Conservation (phyloP, 2,329 filamentous ascomycete genomes). For the Arthroderma uncinatum region DNA sequence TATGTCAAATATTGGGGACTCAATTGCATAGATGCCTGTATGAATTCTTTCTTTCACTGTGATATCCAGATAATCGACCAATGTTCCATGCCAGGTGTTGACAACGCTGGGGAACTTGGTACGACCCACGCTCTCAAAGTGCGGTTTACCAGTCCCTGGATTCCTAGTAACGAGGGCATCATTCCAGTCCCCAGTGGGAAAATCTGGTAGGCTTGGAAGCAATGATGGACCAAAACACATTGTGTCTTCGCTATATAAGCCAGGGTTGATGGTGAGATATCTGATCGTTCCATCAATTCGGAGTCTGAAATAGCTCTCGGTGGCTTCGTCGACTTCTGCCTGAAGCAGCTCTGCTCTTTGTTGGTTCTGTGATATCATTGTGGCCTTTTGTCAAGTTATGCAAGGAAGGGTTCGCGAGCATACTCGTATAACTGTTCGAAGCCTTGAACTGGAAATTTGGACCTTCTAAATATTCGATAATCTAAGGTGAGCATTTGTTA, state of each 20-base stretch:
- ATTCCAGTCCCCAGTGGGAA: slow-evolving; percentile 22
- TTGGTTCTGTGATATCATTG: background rate
- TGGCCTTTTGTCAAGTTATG: too few species aligned
- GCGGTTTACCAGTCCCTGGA: slow-evolving; percentile 12
- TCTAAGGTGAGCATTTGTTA: too few species aligned
- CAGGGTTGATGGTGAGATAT: slow-evolving; percentile 22
- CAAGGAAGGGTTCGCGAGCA: too few species aligned
- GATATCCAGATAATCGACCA: slow-evolving; percentile 19
- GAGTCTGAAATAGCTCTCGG: background rate
- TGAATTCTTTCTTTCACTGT: slow-evolving; percentile 17
- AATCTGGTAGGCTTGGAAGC: slow-evolving; percentile 9
- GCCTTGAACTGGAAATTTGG: too few species aligned
- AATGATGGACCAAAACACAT: slow-evolving; percentile 25
- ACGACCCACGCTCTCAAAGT: slow-evolving; percentile 15
- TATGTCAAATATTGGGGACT: slow-evolving; percentile 12
- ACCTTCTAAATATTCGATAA: too few species aligned
- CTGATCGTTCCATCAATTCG: slow-evolving; percentile 16
- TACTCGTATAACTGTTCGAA: too few species aligned
- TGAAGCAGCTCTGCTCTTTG: background rate
- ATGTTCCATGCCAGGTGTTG: slow-evolving; percentile 18
- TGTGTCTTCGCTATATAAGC: slow-evolving; percentile 19
- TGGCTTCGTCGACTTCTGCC: background rate
- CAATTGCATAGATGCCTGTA: slow-evolving; percentile 21
- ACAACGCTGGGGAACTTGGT: background rate
- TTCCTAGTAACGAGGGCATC: slow-evolving; percentile 19